phyloP scores from a whole-genome alignment of 1,139 yeast genomes.

The Arxiozyma heterogenica region DNA sequence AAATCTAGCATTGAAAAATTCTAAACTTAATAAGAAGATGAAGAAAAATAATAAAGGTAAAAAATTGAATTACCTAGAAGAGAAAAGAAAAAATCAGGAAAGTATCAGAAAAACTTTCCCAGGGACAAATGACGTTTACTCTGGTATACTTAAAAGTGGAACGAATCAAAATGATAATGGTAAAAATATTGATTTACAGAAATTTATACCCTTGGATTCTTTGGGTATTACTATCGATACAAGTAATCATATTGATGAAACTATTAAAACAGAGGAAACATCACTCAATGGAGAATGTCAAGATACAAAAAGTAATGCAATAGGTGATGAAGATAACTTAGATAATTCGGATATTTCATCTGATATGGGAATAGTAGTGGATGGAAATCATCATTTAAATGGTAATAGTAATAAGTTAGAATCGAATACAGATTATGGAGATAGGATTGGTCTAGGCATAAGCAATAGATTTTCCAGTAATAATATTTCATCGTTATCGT shows the following conservation, averaged over 20 bases:
- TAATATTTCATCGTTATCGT: not conserved
- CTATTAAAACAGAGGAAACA: slow-evolving; percentile 27
- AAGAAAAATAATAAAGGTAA: slow-evolving; percentile 25
- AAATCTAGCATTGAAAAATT: slow-evolving; percentile 26
- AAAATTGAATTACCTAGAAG: slow-evolving; percentile 21
- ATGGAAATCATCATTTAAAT: not conserved
- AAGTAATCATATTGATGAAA: slow-evolving; percentile 7
- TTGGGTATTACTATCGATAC: slow-evolving; percentile 20
- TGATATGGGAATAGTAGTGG: not conserved
- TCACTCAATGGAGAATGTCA: not conserved
- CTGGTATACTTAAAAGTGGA: not conserved
- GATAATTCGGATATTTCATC: not conserved
- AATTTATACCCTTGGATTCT: slow-evolving; percentile 16
- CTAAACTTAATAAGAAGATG: slow-evolving; percentile 37
- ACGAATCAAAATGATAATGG: slow-evolving; percentile 4
- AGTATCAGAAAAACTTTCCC: slow-evolving; percentile 8
- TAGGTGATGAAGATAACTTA: slow-evolving; percentile 8
- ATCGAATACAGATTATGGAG: not conserved
- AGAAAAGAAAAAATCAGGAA: slow-evolving; percentile 22
- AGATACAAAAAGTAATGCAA: not conserved
- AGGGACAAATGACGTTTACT: not conserved
- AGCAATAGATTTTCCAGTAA: not conserved
- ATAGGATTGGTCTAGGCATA: not conserved
- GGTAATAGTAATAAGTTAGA: not conserved
- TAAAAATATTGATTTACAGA: not conserved